Evolutionary conservation across 176 grass and related monocot genomes (phyloP), one percentile per base, ranked within the genome.

Genomic region (Raddia distichophylla): DNA sequence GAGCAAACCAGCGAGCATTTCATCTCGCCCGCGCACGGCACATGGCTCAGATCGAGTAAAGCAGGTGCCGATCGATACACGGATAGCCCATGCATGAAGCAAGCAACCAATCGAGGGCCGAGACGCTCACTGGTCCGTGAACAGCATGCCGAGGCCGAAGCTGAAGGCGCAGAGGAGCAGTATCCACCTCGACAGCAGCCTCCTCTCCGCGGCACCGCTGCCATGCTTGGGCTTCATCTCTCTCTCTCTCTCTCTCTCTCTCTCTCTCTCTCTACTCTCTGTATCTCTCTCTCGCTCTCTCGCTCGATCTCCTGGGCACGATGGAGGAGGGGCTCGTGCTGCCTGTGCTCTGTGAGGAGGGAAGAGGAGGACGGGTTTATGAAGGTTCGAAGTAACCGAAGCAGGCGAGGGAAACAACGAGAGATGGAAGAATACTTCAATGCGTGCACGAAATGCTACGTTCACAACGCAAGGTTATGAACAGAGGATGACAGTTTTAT

Each of bases 91-190:
- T 51, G 51, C n/a, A 35, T 58, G 76, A 84, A 54, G 81, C 11
- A 52, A 52, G 50, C 4, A 69, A 78, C 63, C 53, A 77, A 80
- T 77, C 69, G 66, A 73, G 45, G 77, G 16, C 45, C 7, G 10
- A 85, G 27, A 27, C 27, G 27, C 55, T 91, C 57, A 98, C 95
- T 56, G 84, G 74, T 93, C 88, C 14, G 90, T 88, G 79, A 98
- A 77, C 13, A 98, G 76, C 78, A 93, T 86, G 71, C 95, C 92
- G 32, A 95, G 79, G 56, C 76, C 89, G 87, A 98, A 98, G 79
- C 95, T 82, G 71, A 77, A 72, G 50, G 83, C 73, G 76, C 90
- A 93, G 49, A 95, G 82, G 74, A 93, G 20, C 12, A 90, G 42
- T 9, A 93, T 84, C 82, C 82, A 87, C 88, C 90, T 80, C 15